Conservation (phyloP, 345 rosid species). For the Populus davidiana region DNA sequence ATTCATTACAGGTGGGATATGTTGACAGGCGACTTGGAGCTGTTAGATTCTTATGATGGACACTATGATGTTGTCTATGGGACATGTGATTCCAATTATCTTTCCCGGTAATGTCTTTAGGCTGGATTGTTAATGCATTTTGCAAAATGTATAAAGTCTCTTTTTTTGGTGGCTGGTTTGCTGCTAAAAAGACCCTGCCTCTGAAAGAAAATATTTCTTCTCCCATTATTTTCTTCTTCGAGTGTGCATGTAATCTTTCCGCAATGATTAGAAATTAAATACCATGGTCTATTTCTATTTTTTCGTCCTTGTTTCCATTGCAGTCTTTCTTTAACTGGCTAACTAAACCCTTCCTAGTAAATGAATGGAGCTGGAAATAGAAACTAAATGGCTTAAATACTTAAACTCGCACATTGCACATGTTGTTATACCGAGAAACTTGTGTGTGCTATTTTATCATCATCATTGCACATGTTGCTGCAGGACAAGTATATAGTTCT, state of each 20-base stretch:
- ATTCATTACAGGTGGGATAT: constrained; percentile 85
- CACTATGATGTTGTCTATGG: constrained; percentile 88
- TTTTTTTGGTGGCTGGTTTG: not conserved
- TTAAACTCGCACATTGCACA: not conserved
- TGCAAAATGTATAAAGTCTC: not conserved
- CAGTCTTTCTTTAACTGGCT: not conserved
- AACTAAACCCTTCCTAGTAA: not conserved
- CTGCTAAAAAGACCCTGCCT: not conserved
- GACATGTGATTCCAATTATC: constrained; percentile 74
- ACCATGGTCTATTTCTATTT: not conserved
- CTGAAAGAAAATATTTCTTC: not conserved
- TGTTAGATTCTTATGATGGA: constrained; percentile 82
- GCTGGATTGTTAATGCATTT: not conserved
- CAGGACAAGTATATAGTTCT: not conserved
- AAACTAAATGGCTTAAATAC: not conserved
- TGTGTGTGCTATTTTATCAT: not conserved
- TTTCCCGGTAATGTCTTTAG: constrained; percentile 55
- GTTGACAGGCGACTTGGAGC: constrained; percentile 83
- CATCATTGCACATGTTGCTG: not conserved
- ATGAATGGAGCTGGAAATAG: not conserved
- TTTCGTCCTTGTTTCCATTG: not conserved
- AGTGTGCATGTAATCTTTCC: not conserved
- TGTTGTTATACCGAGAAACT: not conserved
- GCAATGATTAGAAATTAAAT: not conserved
- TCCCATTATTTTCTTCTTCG: not conserved